These are phyloP conservation scores for Irpex sp. DNA, from an alignment of 1,284 basidiomycete species.

Conservation along the genomic window DNA sequence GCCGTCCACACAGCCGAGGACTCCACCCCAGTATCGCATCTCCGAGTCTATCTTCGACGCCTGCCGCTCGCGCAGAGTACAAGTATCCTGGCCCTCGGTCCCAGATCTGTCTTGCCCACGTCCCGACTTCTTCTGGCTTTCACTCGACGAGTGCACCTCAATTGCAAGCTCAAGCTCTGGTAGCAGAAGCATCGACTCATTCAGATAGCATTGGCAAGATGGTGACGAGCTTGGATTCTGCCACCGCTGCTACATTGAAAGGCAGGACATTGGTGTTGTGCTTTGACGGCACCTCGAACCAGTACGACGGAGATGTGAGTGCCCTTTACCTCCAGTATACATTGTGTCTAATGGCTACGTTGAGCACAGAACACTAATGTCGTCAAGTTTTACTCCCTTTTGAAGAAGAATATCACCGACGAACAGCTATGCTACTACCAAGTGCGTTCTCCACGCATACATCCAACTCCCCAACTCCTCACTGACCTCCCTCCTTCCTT, in stretches of 20 bases:
- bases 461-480: neutral
- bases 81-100: neutral
- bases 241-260: neutral
- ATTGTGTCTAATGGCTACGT: neutral
- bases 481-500: neutral
- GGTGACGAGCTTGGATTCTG: neutral
- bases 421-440: constrained; percentile 40
- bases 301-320: constrained; percentile 38
- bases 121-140: neutral
- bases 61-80: neutral
- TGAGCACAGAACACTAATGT: constrained; percentile 16
- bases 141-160: neutral
- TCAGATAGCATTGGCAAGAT: neutral
- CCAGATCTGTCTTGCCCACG: neutral
- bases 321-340: neutral
- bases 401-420: constrained; percentile 30
- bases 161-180: neutral
- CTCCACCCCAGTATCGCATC: neutral
- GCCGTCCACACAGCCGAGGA: neutral
- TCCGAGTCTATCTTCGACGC: neutral
- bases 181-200: neutral
- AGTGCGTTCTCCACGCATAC: constrained; percentile 15
- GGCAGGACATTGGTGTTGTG: constrained; percentile 41
- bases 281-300: constrained; percentile 48
- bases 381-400: constrained; percentile 33